Evolutionary conservation across 257 asterid species (phyloP), one percentile per base, ranked within the genome.

Genomic region (Fraxinus pennsylvanica): DNA sequence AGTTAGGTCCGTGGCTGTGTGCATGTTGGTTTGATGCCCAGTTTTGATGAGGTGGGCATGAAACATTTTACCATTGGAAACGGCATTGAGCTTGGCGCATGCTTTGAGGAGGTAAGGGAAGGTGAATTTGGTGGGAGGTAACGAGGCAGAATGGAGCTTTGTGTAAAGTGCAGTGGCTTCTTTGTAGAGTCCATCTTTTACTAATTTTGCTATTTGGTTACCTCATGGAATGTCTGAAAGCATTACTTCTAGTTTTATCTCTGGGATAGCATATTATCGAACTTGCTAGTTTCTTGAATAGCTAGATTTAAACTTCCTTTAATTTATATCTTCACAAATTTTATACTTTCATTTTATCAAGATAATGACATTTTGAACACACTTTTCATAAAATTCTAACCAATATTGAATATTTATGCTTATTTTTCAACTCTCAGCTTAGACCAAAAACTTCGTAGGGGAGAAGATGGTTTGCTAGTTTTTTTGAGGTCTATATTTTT

Each of bases 91-190:
- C 68, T 87, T 86, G 74, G 90, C 87, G 78, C 97, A 95, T 38
- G 98, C 94, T 82, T 91, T 93, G 89, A 93, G 93, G 83, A 95
- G 88, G 79, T 84, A 85, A 50, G 98, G 99, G 68, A 91, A 91
- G 65, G 96, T 87, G 90, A 89, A 91, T 63, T 91, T 87, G 19
- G 88, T 74, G 59, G 90, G 94, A 63, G 80, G 76, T 17, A 86
- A 36, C 12, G 95, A 85, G 47, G 82, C 77, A 68, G 94, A 82
- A 77, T 89, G 92, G 85, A 82, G 85, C 5, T 81, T 88, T 6
- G 92, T 68, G 83, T 84, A 87, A 29, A 89, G 86, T 7, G 71
- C 68, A 72, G 91, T 83, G 84, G 95, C 97, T 84, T 90, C 94
- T 84, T 68, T 86, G 91, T 87, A 85, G 78, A 89, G 83, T 75